Evolutionary conservation across 495 filamentous ascomycete species (phyloP), one percentile per base, ranked within the genome.

Genomic region (Aspergillus indologenus): DNA sequence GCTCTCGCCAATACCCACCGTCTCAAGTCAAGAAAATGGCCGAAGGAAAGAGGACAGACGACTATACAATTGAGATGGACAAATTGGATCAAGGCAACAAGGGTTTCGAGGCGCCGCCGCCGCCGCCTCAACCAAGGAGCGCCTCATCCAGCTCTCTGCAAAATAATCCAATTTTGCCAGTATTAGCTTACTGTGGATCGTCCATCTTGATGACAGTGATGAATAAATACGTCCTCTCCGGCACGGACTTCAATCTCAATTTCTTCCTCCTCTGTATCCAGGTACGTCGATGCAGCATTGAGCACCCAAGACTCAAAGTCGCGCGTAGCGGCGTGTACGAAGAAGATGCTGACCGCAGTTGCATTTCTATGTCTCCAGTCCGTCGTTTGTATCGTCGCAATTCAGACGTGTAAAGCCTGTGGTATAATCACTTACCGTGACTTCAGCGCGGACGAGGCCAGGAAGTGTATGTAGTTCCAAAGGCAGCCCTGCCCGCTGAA

Each of bases 151-250:
- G 53, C 53, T 52, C 70, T 17, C 49, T 88, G 46, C 76, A 85
- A 60, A 90, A 88, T 67, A 93, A 83, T 68, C 89, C 93, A 11
- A 73, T 84, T 40, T 69, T 94, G 9, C 89, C 93, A 11, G 90
- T 99, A 61, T 68, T 96, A 52, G 85, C 88, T 21, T 99, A 99
- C 78, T 99, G 94, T 76, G 81, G 85, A 64, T 88, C 94, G 53
- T 97, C 92, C 5, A 99, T 99, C 63, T 79, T 93, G 72, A 99
- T 99, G 94, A 99, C 95, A 43, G 87, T 96, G 22, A 96, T 94
- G 76, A 99, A 99, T 79, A 99, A 99, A 83, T 99, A 94, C 71
- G 92, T 96, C 51, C 81, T 99, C 29, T 96, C 90, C 31, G 95
- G 94, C 29, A 75, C 82, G 15, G 83, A 89, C 61, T 99, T 94